Evolutionary conservation across 2,329 filamentous ascomycete genomes (phyloP), one percentile per base, ranked within the genome.

Genomic region (Thelonectria olida): DNA sequence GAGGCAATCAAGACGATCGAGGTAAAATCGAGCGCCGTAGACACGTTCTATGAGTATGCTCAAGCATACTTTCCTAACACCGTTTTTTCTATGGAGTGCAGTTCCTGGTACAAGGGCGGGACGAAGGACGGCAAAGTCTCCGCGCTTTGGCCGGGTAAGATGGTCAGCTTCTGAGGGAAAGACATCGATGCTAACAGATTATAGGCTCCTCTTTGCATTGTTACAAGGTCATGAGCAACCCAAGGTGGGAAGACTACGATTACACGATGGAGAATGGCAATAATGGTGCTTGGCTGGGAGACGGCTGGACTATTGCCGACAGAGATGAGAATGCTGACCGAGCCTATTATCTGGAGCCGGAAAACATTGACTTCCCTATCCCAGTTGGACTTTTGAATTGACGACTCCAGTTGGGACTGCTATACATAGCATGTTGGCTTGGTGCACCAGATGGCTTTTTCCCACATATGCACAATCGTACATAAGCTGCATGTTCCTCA

Each of bases 1-100:
- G 67, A 73, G 34, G 64, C 69, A 27, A 67, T 67, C 54, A 34
- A 54, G 2, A 64, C 57, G 2, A 53, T 66, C 15, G 58, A 64
- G 22, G 27, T 28, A 1, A 58, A 42, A 13, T n/a, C 54, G 1
- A 34, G 45, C 13, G 54, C 57, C 7, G 61, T 64, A 1, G 55
- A 25, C 7, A 58, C 59, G 28, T 66, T 66, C 10, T 39, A 47
- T 15, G 27, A 59, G 42, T 64, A 57, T 20, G 45, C 62, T 3
- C 55, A 64, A 7, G 62, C 64, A 31, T 64, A 66, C 52, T 66
- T 66, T 12, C 60, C 64, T 15, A 1, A 42, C 2, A 66, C 64
- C 10, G 64, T 66, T 10, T 66, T 51, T n/a, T 59, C 42, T 1
- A 57, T 61, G 38, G 54, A 64, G 7, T 65, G 63, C 50, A 53